Conservation (phyloP, 2,329 filamentous ascomycete species). For the Neonectria punicea region DNA sequence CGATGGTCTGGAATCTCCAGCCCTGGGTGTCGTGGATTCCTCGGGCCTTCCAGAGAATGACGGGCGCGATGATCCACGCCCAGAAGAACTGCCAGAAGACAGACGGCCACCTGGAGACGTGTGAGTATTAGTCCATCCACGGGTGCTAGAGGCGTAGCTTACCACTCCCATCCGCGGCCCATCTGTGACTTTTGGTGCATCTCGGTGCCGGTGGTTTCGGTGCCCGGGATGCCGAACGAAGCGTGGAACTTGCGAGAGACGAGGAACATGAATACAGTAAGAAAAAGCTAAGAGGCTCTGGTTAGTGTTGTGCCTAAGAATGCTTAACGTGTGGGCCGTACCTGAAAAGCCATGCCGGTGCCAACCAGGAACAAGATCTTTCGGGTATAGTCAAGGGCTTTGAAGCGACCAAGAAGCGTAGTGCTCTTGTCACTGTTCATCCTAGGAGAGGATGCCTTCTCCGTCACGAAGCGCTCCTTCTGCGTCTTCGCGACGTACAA, state of each 20-base stretch:
- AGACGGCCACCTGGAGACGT: slow-evolving; percentile 65
- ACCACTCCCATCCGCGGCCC: slow-evolving; percentile 73
- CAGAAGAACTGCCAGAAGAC: slow-evolving; percentile 73
- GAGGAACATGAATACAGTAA: slow-evolving; percentile 69
- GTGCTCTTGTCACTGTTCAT: slow-evolving; percentile 24
- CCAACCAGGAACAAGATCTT: slow-evolving; percentile 62
- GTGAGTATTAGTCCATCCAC: not conserved
- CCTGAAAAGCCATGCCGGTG: slow-evolving; percentile 66
- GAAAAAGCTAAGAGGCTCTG: slow-evolving; percentile 58
- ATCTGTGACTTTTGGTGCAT: slow-evolving; percentile 60
- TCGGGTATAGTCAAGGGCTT: slow-evolving; percentile 56
- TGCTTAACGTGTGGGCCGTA: slow-evolving; percentile 46
- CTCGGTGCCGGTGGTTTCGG: slow-evolving; percentile 67
- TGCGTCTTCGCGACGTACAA: slow-evolving; percentile 68
- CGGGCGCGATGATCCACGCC: slow-evolving; percentile 70
- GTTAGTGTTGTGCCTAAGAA: not conserved
- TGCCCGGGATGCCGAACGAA: slow-evolving; percentile 69
- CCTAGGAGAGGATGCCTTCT: slow-evolving; percentile 23
- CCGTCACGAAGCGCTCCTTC: slow-evolving; percentile 50
- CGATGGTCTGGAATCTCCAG: slow-evolving; percentile 72
- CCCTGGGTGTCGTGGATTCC: slow-evolving; percentile 72
- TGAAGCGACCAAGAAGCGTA: slow-evolving; percentile 51
- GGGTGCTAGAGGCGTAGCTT: slow-evolving; percentile 16
- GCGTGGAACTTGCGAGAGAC: slow-evolving; percentile 73
- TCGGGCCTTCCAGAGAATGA: slow-evolving; percentile 70